Conservation (phyloP, 352 stramenopile species). For the Halophytophthora batemanensis region DNA sequence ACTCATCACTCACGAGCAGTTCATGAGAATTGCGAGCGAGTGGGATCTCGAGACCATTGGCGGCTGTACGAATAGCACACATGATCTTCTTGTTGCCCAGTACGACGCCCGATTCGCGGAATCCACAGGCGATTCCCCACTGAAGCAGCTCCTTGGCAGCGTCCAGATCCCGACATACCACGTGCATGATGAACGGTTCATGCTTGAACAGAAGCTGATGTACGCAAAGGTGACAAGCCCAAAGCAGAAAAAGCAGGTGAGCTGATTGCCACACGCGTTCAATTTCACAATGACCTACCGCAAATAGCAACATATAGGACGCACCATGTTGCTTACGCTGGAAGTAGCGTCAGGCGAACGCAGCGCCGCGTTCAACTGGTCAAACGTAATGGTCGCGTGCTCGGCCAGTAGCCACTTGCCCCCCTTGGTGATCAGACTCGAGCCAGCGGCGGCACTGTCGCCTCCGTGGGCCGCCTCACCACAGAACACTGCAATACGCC, state of each 20-base stretch:
- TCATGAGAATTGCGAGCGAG: conserved; percentile 44
- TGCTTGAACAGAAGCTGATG: conserved; percentile 84
- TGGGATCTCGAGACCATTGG: conserved; percentile 87
- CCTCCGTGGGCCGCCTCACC: conserved; percentile 30
- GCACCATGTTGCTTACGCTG: conserved; percentile 65
- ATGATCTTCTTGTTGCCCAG: conserved; percentile 87
- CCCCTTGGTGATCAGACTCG: conserved; percentile 83
- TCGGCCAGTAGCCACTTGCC: conserved; percentile 87
- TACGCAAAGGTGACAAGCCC: neutral
- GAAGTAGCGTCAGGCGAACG: conserved; percentile 28
- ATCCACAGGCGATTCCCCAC: conserved; percentile 77
- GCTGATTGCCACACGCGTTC: too few relatives aligned
- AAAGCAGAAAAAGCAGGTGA: neutral
- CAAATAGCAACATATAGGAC: neutral
- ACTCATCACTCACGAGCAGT: conserved; percentile 64
- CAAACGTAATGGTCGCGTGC: conserved; percentile 65
- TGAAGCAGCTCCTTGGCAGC: conserved; percentile 80
- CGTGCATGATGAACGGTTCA: conserved; percentile 92
- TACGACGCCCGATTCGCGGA: conserved; percentile 88
- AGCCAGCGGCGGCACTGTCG: conserved; percentile 14
- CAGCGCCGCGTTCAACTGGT: conserved; percentile 62
- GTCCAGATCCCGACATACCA: conserved; percentile 78
- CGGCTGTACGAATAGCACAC: conserved; percentile 88
- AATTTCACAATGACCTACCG: neutral
- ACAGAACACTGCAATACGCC: conserved; percentile 87